Evolutionary conservation across 108 stramenopile species (phyloP).

Genomic region (Cyclotella sp.): DNA sequence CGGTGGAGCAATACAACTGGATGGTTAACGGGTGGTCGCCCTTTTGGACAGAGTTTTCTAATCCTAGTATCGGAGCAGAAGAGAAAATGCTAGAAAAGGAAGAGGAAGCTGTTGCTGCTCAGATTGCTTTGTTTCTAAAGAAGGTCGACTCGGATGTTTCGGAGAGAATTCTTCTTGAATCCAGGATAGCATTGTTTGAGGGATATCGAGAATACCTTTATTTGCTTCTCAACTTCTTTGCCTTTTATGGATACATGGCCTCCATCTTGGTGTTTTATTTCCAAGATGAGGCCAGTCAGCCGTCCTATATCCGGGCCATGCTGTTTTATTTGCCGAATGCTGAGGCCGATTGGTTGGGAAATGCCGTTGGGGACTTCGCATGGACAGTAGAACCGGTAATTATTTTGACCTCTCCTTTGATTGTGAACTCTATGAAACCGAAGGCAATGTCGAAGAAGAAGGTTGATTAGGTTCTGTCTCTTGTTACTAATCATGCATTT

Average conservation of each 20-base stretch:
- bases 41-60: conserved; percentile 59
- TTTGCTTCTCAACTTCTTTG: conserved; percentile 82
- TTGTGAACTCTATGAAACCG: conserved; percentile 27
- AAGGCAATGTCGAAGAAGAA: conserved; percentile 29
- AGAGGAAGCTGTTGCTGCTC: conserved; percentile 48
- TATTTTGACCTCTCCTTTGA: conserved; percentile 62
- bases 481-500: no score
- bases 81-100: conserved; percentile 51
- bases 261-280: conserved; percentile 72
- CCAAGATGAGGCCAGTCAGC: conserved; percentile 66
- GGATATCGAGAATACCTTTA: conserved; percentile 84
- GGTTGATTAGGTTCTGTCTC: conserved; percentile 14
- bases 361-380: conserved; percentile 88
- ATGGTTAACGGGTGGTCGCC: conserved; percentile 65
- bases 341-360: conserved; percentile 86
- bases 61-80: conserved; percentile 18
- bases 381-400: conserved; percentile 90
- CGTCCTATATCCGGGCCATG: conserved; percentile 50
- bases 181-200: conserved; percentile 50
- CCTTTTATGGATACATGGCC: conserved; percentile 84
- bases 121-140: conserved; percentile 22
- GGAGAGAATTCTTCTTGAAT: conserved; percentile 28
- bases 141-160: conserved; percentile 36
- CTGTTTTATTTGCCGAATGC: conserved; percentile 64
- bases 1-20: conserved; percentile 52